phyloP scores from a whole-genome alignment of 2,329 filamentous ascomycete genomes.

The Grosmannia serpens region DNA sequence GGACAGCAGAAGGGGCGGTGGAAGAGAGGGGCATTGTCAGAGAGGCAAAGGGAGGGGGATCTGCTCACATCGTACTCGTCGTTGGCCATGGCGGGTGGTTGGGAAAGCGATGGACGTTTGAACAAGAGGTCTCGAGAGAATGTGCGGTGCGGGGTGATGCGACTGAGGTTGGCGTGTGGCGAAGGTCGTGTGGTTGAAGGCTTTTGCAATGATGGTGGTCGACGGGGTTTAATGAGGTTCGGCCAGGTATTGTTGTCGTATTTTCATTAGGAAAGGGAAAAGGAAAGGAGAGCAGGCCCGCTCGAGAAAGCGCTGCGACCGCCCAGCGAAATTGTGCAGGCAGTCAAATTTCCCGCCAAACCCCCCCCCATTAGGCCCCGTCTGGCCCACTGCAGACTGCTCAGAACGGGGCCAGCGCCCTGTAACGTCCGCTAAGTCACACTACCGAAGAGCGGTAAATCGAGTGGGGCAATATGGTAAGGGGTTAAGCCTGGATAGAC shows the following conservation, averaged over 20 bases:
- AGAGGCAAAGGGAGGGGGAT: neutral
- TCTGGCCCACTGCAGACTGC: neutral
- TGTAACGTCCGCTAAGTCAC: neutral
- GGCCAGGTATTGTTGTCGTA: neutral
- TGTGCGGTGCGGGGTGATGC: neutral
- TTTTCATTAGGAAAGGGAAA: neutral
- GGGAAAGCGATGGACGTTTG: neutral
- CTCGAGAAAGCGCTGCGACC: too few species aligned
- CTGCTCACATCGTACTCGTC: constrained; percentile 97
- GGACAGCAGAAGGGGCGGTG: constrained; percentile 2
- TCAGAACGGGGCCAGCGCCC: neutral
- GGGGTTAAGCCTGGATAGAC: neutral
- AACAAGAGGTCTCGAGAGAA: neutral
- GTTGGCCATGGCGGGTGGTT: constrained; percentile 67
- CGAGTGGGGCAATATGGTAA: neutral
- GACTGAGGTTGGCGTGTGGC: neutral
- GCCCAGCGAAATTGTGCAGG: neutral
- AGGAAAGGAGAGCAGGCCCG: neutral
- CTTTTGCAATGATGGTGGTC: neutral
- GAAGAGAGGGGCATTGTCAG: constrained; percentile 1
- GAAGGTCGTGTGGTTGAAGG: neutral
- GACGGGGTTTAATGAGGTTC: neutral
- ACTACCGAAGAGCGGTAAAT: neutral
- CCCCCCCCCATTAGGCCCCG: neutral
- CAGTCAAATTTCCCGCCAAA: neutral